Base-by-base conservation (phyloP, 768 basidiomycete species). In the Leccinum rimulosum region DNA sequence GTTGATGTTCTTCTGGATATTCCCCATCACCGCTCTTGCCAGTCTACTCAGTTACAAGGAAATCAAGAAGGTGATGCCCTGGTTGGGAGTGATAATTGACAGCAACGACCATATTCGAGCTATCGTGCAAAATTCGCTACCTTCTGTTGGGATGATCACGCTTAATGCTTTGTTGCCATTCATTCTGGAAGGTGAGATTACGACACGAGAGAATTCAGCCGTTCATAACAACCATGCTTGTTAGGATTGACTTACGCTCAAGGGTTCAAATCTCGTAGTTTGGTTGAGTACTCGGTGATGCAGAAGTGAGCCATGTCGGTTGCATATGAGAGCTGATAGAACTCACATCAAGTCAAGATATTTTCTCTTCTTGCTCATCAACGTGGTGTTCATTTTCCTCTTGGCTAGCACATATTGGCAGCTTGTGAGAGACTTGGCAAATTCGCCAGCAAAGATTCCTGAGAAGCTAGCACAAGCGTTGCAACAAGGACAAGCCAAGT, bases 341-440 rank as follows among this genome's bases (percentile, higher is more conserved):
- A n/a, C 63, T 68, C 31, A 65, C 57, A 27, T 55, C 49, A 25
- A 33, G 22, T 48, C 22, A 68, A 97, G 94, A 82, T 98, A 97
- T 71, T 94, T 95, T 68, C 79, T 97, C 33, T 96, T 97, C 78
- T 81, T 98, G 2, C 82, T 97, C 52, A 77, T 93, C 76, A 93
- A 95, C 67, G 93, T 96, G 43, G 88, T 98, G 43, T 95, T 95
- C 73, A 94, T 96, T 61, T 98, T 96, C 78, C 83, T 96, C 15
- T 75, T 96, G 38, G 93, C 94, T 0, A 90, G 88, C 56, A 95
- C 95, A 0, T 95, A 95, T 72, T 92, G 89, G 86, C 88, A 94
- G 54, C 84, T 98, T 11, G 84, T 95, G 14, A 87, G 86, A 40
- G 95, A 99, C 67, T 81, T 98, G 33, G 95, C 95, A 2, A 91